Evolutionary conservation across 2,329 filamentous ascomycete species (phyloP).

Genomic region (Phialemoniopsis sp.): DNA sequence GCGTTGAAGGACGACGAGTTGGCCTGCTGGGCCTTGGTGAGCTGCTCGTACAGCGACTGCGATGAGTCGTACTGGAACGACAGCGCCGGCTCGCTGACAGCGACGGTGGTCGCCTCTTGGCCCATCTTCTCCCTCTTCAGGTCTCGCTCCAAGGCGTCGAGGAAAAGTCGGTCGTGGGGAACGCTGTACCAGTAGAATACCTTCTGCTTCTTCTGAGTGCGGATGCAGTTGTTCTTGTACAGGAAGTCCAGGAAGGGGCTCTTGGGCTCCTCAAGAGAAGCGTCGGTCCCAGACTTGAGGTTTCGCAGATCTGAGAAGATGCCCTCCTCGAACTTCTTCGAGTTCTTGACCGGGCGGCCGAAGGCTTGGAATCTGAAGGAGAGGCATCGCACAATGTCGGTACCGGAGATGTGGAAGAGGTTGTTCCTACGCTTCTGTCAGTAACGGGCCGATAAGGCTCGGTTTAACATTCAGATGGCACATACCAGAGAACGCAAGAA

Average conservation of each 20-base stretch:
- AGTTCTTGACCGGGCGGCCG: constrained; percentile 96
- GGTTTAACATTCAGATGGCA: no score
- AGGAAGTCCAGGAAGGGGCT: constrained; percentile 97
- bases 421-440: constrained; percentile 84
- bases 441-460: no score
- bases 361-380: constrained; percentile 99
- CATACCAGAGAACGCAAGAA: constrained; percentile 82
- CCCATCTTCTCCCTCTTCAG: constrained; percentile 99
- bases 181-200: constrained; percentile 99
- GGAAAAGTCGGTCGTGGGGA: constrained; percentile 92
- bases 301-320: constrained; percentile 99
- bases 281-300: constrained; percentile 96
- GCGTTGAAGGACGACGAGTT: constrained; percentile 96
- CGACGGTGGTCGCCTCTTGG: constrained; percentile 94
- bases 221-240: constrained; percentile 99
- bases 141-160: constrained; percentile 95
- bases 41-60: constrained; percentile 97
- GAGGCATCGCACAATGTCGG: constrained; percentile 96
- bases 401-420: constrained; percentile 98
- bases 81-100: constrained; percentile 92
- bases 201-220: constrained; percentile 99
- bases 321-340: constrained; percentile 99
- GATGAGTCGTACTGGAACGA: constrained; percentile 99
- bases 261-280: constrained; percentile 97
- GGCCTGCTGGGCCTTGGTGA: constrained; percentile 98